These are phyloP conservation scores for Colletotrichum ledebouriae DNA, from an alignment of 2,329 filamentous ascomycete genomes.

Conservation along the genomic window DNA sequence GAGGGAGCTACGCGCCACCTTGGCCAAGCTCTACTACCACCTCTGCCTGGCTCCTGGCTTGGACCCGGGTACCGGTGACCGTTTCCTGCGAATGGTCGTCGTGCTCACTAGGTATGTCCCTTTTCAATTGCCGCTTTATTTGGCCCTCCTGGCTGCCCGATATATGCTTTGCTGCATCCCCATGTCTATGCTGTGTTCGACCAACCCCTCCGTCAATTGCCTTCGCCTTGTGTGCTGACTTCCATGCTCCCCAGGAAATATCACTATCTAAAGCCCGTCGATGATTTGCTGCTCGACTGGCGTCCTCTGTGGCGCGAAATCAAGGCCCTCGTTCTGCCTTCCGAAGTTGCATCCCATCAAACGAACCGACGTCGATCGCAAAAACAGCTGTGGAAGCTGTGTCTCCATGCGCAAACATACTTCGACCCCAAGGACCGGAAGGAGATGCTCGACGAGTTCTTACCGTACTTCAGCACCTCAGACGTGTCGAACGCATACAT, in stretches of 20 bases:
- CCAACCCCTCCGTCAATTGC: not conserved
- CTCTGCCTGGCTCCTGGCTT: constrained; percentile 91
- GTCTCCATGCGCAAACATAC: constrained; percentile 90
- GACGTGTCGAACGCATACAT: constrained; percentile 94
- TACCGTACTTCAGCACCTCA: constrained; percentile 92
- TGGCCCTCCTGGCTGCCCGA: not conserved
- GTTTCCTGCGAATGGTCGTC: constrained; percentile 97
- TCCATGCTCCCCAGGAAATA: constrained; percentile 75
- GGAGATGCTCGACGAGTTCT: constrained; percentile 82
- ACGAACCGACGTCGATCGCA: constrained; percentile 66
- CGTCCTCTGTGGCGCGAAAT: constrained; percentile 91
- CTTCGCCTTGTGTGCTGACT: not conserved
- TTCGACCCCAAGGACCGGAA: constrained; percentile 91
- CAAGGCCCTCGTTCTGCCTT: constrained; percentile 89
- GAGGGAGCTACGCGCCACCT: constrained; percentile 82
- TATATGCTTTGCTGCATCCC: too few relatives aligned
- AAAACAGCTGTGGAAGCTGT: constrained; percentile 85
- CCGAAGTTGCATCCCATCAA: constrained; percentile 79
- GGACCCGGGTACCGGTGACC: constrained; percentile 83
- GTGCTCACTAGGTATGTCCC: constrained; percentile 86
- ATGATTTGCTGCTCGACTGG: constrained; percentile 95
- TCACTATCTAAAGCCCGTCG: constrained; percentile 91
- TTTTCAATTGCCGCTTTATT: constrained; percentile 4
- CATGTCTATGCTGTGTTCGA: too few relatives aligned
- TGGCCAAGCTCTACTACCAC: constrained; percentile 95